phyloP scores from a whole-genome alignment of 2,329 filamentous ascomycete genomes.

The Albophoma yamanashiensis region DNA sequence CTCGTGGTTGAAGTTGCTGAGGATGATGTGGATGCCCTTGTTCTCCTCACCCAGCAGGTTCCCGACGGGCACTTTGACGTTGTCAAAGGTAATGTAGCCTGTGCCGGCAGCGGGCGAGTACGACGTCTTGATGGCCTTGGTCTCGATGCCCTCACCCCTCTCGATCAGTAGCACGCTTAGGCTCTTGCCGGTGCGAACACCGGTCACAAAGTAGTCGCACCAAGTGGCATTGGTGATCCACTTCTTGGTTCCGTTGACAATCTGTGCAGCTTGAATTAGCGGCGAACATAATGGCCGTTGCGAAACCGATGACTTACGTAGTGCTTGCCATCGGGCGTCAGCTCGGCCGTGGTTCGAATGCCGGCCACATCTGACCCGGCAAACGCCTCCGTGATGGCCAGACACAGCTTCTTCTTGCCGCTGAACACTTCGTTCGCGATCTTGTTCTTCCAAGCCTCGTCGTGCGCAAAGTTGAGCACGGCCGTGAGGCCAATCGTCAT shows the following conservation, averaged over 20 bases:
- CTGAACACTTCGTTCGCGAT: constrained; percentile 64
- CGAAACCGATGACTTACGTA: constrained; percentile 38
- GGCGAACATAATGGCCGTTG: not conserved
- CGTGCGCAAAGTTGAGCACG: constrained; percentile 66
- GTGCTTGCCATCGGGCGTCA: constrained; percentile 64
- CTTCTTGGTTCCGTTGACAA: constrained; percentile 68
- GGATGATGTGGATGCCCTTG: constrained; percentile 75
- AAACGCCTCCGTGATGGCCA: constrained; percentile 84
- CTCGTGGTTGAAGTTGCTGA: constrained; percentile 86
- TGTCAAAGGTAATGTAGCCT: constrained; percentile 71
- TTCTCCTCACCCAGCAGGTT: constrained; percentile 74
- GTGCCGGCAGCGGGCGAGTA: constrained; percentile 75
- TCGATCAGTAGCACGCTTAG: constrained; percentile 69
- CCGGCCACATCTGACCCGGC: constrained; percentile 72
- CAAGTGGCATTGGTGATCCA: constrained; percentile 80
- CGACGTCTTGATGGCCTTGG: constrained; percentile 66
- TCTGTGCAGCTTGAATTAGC: constrained; percentile 15
- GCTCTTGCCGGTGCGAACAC: constrained; percentile 68
- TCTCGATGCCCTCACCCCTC: constrained; percentile 64
- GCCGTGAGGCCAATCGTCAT: constrained; percentile 77
- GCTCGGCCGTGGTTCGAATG: constrained; percentile 65
- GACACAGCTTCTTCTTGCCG: constrained; percentile 78
- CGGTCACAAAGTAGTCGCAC: constrained; percentile 74
- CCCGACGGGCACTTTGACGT: constrained; percentile 73
- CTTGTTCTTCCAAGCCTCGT: constrained; percentile 53